Conservation (phyloP, 768 basidiomycete genomes). For the Rubroboletus satanas region DNA sequence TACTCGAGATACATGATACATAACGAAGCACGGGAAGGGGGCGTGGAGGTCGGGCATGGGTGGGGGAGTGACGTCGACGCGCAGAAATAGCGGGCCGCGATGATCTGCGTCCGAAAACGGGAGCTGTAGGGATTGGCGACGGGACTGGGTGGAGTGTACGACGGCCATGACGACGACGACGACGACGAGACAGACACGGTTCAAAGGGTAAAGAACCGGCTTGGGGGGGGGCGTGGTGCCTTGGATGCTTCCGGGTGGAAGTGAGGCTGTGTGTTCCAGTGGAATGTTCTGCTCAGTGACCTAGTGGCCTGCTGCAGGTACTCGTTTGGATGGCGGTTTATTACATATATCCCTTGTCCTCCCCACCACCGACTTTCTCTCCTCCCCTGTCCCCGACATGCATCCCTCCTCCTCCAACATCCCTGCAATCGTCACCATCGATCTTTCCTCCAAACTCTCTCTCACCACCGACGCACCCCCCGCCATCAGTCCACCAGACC, state of each 20-base stretch:
- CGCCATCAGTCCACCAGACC: conserved; percentile 4
- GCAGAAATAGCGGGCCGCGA: conserved; percentile 7
- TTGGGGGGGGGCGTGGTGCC: neutral
- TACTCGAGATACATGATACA: conserved; percentile 8
- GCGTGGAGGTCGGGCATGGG: conserved; percentile 15
- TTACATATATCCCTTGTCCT: conserved; percentile 4
- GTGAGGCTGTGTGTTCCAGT: conserved; percentile 29
- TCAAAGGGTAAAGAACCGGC: too few species aligned
- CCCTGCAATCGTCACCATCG: conserved; percentile 35
- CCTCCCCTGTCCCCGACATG: conserved; percentile 12
- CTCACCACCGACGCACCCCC: conserved; percentile 8
- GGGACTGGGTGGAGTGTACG: neutral
- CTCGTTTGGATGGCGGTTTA: neutral
- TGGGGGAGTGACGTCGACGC: conserved; percentile 14
- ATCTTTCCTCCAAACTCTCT: conserved; percentile 31
- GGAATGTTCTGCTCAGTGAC: conserved; percentile 19
- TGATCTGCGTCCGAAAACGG: conserved; percentile 28
- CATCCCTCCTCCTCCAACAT: conserved; percentile 20
- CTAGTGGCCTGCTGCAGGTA: too few species aligned
- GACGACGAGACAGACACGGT: too few species aligned
- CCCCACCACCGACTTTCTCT: neutral
- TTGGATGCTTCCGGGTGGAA: conserved; percentile 17
- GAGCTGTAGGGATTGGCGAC: conserved; percentile 2
- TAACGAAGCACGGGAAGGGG: conserved; percentile 15
- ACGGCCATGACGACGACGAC: neutral